Evolutionary conservation across 2,329 filamentous ascomycete species (phyloP).

Genomic region (Colletotrichum cuscutae): DNA sequence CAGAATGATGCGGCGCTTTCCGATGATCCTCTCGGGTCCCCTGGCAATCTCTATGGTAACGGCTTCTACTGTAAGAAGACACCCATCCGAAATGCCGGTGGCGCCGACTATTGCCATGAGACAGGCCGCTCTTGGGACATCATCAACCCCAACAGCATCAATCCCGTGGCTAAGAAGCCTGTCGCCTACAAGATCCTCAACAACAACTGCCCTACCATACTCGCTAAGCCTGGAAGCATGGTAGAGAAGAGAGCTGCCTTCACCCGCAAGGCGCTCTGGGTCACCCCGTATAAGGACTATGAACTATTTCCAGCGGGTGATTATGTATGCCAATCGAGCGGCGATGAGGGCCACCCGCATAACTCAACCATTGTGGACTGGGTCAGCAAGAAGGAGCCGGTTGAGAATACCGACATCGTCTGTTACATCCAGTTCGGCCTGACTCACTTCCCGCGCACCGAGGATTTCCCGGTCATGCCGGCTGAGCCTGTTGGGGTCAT

Average conservation of each 20-base stretch:
- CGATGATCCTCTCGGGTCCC: constrained; percentile 70
- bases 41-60: constrained; percentile 79
- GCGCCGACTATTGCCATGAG: constrained; percentile 37
- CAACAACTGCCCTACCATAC: constrained; percentile 13
- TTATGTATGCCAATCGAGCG: constrained; percentile 6
- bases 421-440: constrained; percentile 65
- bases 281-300: constrained; percentile 8
- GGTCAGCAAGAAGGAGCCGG: constrained; percentile 50
- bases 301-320: constrained; percentile 18
- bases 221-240: constrained; percentile 23
- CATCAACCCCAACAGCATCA: constrained; percentile 63
- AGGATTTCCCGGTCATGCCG: constrained; percentile 70
- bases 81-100: constrained; percentile 38
- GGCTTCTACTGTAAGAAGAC: constrained; percentile 66
- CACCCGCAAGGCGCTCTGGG: constrained; percentile 14
- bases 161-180: constrained; percentile 56
- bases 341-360: constrained; percentile 46
- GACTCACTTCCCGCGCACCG: constrained; percentile 64
- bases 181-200: constrained; percentile 31
- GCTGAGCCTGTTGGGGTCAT: constrained; percentile 63
- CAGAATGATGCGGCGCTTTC: constrained; percentile 44
- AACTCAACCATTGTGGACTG: constrained; percentile 53
- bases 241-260: constrained; percentile 15
- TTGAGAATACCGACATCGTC: constrained; percentile 66
- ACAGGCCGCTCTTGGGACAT: constrained; percentile 37